Percentiles rank a stretch among this genome's conserved stretches.
Conservation (phyloP, 164 flowering plant genomes). For the Chimonanthus praecox region DNA sequence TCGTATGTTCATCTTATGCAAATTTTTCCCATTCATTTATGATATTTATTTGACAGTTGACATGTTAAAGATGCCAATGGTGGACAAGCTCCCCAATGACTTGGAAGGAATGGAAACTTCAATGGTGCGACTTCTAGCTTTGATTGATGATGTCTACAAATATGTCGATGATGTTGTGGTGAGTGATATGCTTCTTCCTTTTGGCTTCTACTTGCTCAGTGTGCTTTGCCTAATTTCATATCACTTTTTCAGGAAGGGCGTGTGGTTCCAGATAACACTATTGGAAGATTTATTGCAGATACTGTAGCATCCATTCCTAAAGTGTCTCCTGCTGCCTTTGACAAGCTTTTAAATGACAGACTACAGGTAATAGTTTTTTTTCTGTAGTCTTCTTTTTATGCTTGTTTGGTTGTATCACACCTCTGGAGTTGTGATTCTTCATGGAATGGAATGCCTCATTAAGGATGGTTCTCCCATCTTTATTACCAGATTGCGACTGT, state of each 20-base stretch:
- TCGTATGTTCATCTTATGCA: not conserved
- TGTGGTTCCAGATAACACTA: conserved; percentile 55
- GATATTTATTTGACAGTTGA: conserved; percentile 48
- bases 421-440: too few species aligned
- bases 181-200: conserved; percentile 15
- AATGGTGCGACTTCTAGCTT: conserved; percentile 63
- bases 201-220: not conserved
- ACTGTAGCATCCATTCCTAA: conserved; percentile 75
- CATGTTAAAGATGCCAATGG: conserved; percentile 60
- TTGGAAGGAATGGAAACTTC: conserved; percentile 95
- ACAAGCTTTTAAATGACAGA: conserved; percentile 83
- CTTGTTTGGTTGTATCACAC: too few species aligned
- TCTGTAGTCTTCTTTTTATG: too few species aligned
- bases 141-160: conserved; percentile 77
- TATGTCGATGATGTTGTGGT: conserved; percentile 98
- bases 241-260: conserved; percentile 56
- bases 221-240: not conserved
- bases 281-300: conserved; percentile 74
- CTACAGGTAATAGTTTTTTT: conserved; percentile 51
- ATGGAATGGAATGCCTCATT: too few species aligned
- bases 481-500: too few species aligned
- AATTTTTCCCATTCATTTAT: too few species aligned
- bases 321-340: conserved; percentile 62
- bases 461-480: too few species aligned
- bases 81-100: conserved; percentile 91